Base-by-base conservation (phyloP, 208 protist species). In the Leishmania arabica region DNA sequence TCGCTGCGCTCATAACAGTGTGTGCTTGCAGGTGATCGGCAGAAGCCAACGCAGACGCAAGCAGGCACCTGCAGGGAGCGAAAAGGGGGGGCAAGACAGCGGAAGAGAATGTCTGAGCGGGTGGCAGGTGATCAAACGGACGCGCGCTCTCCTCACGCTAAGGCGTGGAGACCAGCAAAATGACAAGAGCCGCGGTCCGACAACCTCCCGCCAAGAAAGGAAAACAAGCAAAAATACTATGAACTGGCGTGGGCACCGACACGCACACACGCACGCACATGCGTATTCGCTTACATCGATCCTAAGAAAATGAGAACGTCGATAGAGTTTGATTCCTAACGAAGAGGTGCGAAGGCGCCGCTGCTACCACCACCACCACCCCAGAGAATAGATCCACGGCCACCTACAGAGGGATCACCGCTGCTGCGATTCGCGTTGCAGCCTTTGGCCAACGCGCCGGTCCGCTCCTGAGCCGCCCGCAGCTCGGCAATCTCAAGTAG, bases 401-500 rank as follows among this genome's bases (percentile, higher is more conserved):
- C 7, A 40, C 49, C 49, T 62, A n/a, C 17, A 17, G 34, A 31
- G 5, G 31, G 40, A 27, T 60, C 47, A 42, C 47, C 31, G 51
- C 51, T 75, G 47, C 71, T 40, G 24, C 51, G 19, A 77, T 77
- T 19, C 19, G 24, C 1, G 74, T 9, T 45, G 1, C 31, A 31
- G 31, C 31, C 31, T 40, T 45, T 31, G 31, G 21, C 2, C 5
- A 69, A 34, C 37, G 70, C 40, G 1, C 54, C 53, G 47, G 74
- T 76, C 3, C 75, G 74, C n/a, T 47, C 81, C 15, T 81, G 65
- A 6, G 76, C 56, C 7, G 58, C 76, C 71, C 88, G 90, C 71
- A 93, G 73, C 31, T 89, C 80, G 17, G 81, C 77, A 78, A 93
- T 90, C 78, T 91, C 88, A 21, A 60, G 85, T 47, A 93, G 68